These are phyloP conservation scores for Tremellales sp. DNA, from an alignment of 1,284 basidiomycete genomes.

Conservation along the genomic window DNA sequence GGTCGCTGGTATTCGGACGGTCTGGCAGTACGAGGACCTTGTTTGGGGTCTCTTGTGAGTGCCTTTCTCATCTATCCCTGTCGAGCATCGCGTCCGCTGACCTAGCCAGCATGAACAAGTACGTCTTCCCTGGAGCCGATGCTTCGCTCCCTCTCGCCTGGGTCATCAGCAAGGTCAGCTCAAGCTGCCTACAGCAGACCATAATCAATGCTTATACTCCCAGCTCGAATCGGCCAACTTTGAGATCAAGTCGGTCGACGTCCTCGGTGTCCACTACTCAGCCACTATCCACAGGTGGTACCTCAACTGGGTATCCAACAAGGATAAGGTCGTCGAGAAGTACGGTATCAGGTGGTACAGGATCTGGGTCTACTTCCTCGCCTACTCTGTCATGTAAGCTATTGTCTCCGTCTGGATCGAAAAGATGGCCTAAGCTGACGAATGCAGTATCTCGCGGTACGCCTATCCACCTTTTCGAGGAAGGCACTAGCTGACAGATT, in stretches of 20 bases:
- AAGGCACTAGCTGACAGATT: conserved; percentile 1
- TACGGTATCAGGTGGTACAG: conserved; percentile 91
- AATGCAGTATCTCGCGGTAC: not conserved
- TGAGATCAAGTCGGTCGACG: conserved; percentile 94
- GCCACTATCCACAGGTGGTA: conserved; percentile 94
- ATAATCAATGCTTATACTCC: not conserved
- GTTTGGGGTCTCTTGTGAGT: conserved; percentile 66
- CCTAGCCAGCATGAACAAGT: conserved; percentile 75
- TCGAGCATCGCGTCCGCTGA: conserved; percentile 4
- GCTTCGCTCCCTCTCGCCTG: conserved; percentile 91
- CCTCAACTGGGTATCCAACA: conserved; percentile 88
- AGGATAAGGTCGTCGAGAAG: conserved; percentile 78
- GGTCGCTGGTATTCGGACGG: conserved; percentile 87
- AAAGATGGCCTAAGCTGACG: not conserved
- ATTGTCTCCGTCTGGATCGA: not conserved
- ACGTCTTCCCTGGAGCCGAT: conserved; percentile 96
- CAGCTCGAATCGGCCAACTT: conserved; percentile 82
- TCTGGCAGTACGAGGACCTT: conserved; percentile 97
- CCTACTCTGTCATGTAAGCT: conserved; percentile 64
- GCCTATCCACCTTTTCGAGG: not conserved
- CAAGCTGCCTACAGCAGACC: not conserved
- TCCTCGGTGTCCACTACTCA: conserved; percentile 94
- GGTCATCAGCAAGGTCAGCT: conserved; percentile 72
- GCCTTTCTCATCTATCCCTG: not conserved
- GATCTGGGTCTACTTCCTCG: conserved; percentile 87